Evolutionary conservation across 2,329 filamentous ascomycete species (phyloP).

Genomic region (Trichophyton simii): DNA sequence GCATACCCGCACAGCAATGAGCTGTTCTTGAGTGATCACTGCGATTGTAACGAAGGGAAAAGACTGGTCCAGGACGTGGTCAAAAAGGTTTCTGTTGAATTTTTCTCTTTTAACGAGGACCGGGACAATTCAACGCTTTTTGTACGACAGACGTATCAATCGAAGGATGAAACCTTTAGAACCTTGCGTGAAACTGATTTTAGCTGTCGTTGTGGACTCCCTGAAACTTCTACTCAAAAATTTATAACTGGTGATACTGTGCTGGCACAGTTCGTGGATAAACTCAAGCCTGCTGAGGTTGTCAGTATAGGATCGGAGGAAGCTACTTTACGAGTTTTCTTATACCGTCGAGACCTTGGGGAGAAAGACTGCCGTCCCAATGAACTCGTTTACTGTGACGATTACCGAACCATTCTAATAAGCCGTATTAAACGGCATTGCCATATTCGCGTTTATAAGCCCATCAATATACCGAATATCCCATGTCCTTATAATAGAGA

Average conservation of each 20-base stretch:
- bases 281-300: conserved; percentile 52
- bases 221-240: conserved; percentile 2
- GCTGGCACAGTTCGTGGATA: conserved; percentile 30
- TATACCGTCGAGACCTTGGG: conserved; percentile 35
- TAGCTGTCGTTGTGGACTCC: conserved; percentile 34
- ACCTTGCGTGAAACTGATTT: conserved; percentile 46
- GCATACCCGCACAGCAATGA: conserved; percentile 60
- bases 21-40: conserved; percentile 64
- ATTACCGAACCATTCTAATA: conserved; percentile 28
- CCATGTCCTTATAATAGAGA: conserved; percentile 52
- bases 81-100: conserved; percentile 46
- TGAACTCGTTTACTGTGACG: conserved; percentile 37
- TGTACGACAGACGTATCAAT: conserved; percentile 56
- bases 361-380: conserved; percentile 40
- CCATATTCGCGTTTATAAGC: conserved; percentile 44
- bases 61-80: conserved; percentile 46
- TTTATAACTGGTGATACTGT: conserved; percentile 50
- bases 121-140: conserved; percentile 44
- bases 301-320: conserved; percentile 23
- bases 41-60: conserved; percentile 49
- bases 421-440: conserved; percentile 44
- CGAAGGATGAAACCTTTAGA: conserved; percentile 48
- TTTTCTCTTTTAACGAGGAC: conserved; percentile 38
- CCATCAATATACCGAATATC: conserved; percentile 31
- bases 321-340: conserved; percentile 41